Base-by-base conservation (phyloP, 2,329 filamentous ascomycete species). In the Fusarium keratoplasticum region DNA sequence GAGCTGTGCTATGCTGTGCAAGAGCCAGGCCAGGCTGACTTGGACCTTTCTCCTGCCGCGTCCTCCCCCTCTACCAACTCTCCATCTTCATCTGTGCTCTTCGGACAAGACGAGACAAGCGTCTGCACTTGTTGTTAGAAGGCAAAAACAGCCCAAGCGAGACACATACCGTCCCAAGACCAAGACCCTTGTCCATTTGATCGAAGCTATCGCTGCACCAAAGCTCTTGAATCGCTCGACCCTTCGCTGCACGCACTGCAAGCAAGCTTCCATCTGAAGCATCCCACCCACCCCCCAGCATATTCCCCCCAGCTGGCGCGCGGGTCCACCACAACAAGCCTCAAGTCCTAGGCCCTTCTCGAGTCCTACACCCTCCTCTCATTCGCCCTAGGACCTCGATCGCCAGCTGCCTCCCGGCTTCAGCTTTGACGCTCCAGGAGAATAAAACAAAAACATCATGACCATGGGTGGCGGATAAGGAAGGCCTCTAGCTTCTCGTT, bases 321-420 rank as follows among this genome's bases (percentile, higher is more conserved):
- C 38, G 38, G 60, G 60, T 68, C 63, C 61, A 59, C 59, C 61
- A 60, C 61, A 36, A 64, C 36, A 35, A 79, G 78, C 67, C 69
- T 61, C 72, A 67, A 79, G 78, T 79, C 78, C 78, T 79, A 79
- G 78, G 72, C 63, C 74, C 57, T 65, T 47, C 64, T 69, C 69
- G 71, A 80, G 78, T 80, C 78, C 78, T 80, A 80, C 76, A 80
- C 70, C 67, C 66, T 76, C 70, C 66, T 69, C 74, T 75, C 73
- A 77, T 76, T 80, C 78, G 77, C 72, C 69, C 74, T 79, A 76
- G 75, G 73, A 78, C 61, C 67, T 73, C 60, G n/a, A 64, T 67
- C 64, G 66, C 71, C 66, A 79, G 78, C 75, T 80, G 77, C 78
- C 78, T 80, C 78, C 72, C 76, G 67, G 66, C 61, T 22, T 68